These are phyloP conservation scores for Phoma herbarum DNA, from an alignment of 2,329 filamentous ascomycete genomes.

Conservation along the genomic window DNA sequence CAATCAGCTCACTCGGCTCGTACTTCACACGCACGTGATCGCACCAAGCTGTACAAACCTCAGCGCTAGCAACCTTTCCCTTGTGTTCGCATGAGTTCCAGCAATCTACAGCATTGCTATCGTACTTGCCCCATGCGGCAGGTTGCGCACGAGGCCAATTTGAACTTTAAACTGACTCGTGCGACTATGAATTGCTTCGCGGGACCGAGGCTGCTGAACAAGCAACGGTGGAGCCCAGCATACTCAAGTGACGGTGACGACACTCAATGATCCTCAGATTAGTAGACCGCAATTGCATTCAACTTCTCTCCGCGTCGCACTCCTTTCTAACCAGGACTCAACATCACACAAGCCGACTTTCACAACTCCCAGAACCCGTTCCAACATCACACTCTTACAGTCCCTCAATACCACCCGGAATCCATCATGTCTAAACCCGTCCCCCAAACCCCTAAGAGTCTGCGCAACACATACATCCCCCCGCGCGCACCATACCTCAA, in stretches of 20 bases:
- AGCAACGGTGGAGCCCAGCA: slow-evolving; percentile 4
- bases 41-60: slow-evolving; percentile 24
- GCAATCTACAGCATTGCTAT: slow-evolving; percentile 35
- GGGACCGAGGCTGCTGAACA: slow-evolving; percentile 9
- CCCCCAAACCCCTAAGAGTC: slow-evolving; percentile 22
- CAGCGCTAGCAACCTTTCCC: slow-evolving; percentile 20
- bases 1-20: slow-evolving; percentile 4
- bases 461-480: slow-evolving; percentile 32
- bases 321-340: no score
- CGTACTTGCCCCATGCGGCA: slow-evolving; percentile 37
- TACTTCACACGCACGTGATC: slow-evolving; percentile 27
- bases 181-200: background rate
- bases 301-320: no score
- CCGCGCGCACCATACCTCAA: slow-evolving; percentile 27
- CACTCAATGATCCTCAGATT: no score
- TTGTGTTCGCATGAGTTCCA: slow-evolving; percentile 42
- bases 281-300: no score
- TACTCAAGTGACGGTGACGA: no score
- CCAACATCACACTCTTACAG: background rate
- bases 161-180: slow-evolving; percentile 3
- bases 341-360: background rate
- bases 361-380: no score
- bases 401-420: background rate
- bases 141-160: slow-evolving; percentile 16
- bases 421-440: background rate